These are phyloP conservation scores for Kodamaea sagamina DNA, from an alignment of 805 yeast species.

Conservation along the genomic window DNA sequence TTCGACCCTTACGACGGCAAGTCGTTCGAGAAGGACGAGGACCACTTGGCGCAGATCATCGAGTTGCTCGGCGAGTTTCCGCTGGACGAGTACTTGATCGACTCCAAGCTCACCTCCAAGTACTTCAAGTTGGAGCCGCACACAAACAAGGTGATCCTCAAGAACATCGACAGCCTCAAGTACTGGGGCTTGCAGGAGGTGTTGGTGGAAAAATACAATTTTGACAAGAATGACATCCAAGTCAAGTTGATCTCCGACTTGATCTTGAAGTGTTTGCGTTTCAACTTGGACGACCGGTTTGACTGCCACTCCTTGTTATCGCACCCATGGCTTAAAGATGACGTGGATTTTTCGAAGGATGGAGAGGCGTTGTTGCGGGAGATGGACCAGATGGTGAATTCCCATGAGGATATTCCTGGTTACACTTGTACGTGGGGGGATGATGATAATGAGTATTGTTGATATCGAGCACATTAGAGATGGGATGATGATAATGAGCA, in stretches of 20 bases:
- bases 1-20: constrained; percentile 61
- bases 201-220: constrained; percentile 50
- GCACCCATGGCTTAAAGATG: constrained; percentile 51
- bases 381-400: constrained; percentile 25
- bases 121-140: constrained; percentile 38
- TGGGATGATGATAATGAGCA: too few relatives aligned
- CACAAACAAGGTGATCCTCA: constrained; percentile 34
- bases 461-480: too few relatives aligned
- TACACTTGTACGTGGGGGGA: constrained; percentile 29
- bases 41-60: constrained; percentile 62
- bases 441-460: constrained; percentile 13
- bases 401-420: constrained; percentile 33
- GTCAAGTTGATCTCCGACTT: constrained; percentile 47
- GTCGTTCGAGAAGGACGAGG: constrained; percentile 54
- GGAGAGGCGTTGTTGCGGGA: constrained; percentile 16
- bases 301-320: constrained; percentile 56
- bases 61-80: constrained; percentile 52
- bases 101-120: constrained; percentile 41
- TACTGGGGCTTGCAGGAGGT: constrained; percentile 55
- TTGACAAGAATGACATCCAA: constrained; percentile 33
- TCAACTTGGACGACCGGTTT: constrained; percentile 50
- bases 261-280: constrained; percentile 50
- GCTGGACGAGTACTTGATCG: constrained; percentile 38
- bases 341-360: constrained; percentile 10
- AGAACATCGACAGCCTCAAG: constrained; percentile 48